Conservation (phyloP, 106 monocot genomes). For the Chionographis japonica region DNA sequence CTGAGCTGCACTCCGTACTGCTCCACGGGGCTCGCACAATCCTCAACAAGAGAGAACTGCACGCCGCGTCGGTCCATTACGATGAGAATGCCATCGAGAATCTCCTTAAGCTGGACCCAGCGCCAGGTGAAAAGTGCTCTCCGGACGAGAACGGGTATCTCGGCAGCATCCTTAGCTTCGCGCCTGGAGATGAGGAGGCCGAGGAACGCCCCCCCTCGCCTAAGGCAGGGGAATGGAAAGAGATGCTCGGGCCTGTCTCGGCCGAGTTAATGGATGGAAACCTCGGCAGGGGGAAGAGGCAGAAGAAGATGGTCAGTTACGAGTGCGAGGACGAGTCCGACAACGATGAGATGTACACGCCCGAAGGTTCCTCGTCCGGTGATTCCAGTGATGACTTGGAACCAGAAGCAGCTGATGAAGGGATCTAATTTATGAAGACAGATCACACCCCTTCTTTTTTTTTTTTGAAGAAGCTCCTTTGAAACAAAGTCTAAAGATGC, state of each 20-base stretch:
- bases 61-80: constrained; percentile 31
- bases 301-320: constrained; percentile 33
- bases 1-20: constrained; percentile 35
- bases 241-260: constrained; percentile 23
- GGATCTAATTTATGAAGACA: not conserved
- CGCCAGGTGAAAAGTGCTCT: constrained; percentile 25
- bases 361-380: constrained; percentile 19
- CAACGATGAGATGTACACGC: constrained; percentile 34
- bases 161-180: constrained; percentile 48
- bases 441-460: too few species aligned
- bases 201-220: constrained; percentile 14
- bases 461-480: too few species aligned
- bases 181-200: constrained; percentile 2
- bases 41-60: constrained; percentile 23
- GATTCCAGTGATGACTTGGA: constrained; percentile 1
- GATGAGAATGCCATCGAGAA: constrained; percentile 41
- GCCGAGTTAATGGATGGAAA: not conserved
- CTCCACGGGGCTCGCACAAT: constrained; percentile 46
- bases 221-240: constrained; percentile 24
- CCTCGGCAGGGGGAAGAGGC: constrained; percentile 47
- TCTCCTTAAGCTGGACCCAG: constrained; percentile 47
- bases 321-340: constrained; percentile 23
- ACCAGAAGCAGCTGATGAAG: not conserved
- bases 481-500: too few species aligned
- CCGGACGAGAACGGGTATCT: constrained; percentile 49